These are phyloP conservation scores for Termitomyces sp. DNA, from an alignment of 768 basidiomycete genomes.

Conservation along the genomic window DNA sequence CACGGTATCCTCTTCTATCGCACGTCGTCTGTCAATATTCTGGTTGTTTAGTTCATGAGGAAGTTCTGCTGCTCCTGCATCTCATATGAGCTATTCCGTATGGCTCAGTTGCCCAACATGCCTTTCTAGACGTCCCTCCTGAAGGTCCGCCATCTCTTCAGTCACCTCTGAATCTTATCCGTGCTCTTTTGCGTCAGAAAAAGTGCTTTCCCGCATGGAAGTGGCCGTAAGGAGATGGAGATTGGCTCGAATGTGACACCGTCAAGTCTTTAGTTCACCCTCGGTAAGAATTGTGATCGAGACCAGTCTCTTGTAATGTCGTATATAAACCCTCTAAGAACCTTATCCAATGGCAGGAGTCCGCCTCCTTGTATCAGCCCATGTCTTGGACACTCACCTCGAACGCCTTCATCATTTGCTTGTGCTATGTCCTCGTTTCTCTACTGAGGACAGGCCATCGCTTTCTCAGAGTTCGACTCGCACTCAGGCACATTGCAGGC, in stretches of 20 bases:
- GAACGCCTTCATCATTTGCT: conserved; percentile 19
- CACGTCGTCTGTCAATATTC: conserved; percentile 5
- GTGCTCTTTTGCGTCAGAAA: background rate
- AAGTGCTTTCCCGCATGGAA: background rate
- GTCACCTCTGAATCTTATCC: background rate
- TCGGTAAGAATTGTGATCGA: conserved; percentile 13
- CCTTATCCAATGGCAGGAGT: background rate
- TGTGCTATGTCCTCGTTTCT: conserved; percentile 24
- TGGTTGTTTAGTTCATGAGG: background rate
- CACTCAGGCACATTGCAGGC: conserved; percentile 45
- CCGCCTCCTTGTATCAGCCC: background rate
- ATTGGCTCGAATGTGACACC: background rate
- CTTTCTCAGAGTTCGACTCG: conserved; percentile 24
- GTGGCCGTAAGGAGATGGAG: background rate
- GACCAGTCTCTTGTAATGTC: background rate
- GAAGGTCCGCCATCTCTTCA: background rate
- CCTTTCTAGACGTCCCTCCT: background rate
- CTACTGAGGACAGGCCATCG: conserved; percentile 28
- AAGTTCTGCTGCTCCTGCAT: background rate
- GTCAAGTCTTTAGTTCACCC: background rate
- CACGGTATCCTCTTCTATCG: conserved; percentile 6
- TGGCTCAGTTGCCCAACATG: background rate
- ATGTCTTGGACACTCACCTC: conserved; percentile 23
- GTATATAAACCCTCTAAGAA: conserved; percentile 11
- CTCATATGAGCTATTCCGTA: conserved; percentile 2